Percentiles rank a stretch among this genome's conserved stretches.
phyloP scores from a whole-genome alignment of 2,329 filamentous ascomycete genomes.

The Herpotrichia juniperi region DNA sequence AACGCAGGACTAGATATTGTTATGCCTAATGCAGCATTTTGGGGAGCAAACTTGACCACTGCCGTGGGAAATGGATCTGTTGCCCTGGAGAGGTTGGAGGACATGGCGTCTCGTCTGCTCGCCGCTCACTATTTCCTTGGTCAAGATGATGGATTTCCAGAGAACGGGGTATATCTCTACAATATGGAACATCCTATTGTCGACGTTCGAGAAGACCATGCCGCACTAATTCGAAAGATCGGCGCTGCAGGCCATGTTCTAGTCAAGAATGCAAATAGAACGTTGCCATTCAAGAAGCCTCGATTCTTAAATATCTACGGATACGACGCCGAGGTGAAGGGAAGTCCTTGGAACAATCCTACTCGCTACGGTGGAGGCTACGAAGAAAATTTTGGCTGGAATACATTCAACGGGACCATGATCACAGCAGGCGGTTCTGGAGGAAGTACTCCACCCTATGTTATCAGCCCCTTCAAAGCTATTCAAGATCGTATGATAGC shows the following conservation, averaged over 20 bases:
- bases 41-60: slow-evolving; percentile 36
- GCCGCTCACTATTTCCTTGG: slow-evolving; percentile 42
- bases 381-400: slow-evolving; percentile 46
- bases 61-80: slow-evolving; percentile 20
- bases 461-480: slow-evolving; percentile 50
- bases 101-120: slow-evolving; percentile 38
- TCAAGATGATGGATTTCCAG: slow-evolving; percentile 44
- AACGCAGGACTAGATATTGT: slow-evolving; percentile 57
- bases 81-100: slow-evolving; percentile 26
- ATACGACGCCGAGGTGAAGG: slow-evolving; percentile 46
- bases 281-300: slow-evolving; percentile 56
- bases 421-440: slow-evolving; percentile 49
- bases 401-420: slow-evolving; percentile 50
- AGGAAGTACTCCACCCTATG: slow-evolving; percentile 46
- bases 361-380: slow-evolving; percentile 46
- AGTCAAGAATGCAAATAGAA: slow-evolving; percentile 61
- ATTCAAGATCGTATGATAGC: slow-evolving; percentile 38
- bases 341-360: slow-evolving; percentile 45
- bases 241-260: slow-evolving; percentile 48
- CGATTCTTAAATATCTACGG: slow-evolving; percentile 47
- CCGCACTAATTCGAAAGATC: slow-evolving; percentile 46
- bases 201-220: slow-evolving; percentile 51
- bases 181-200: slow-evolving; percentile 50
- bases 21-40: slow-evolving; percentile 43
- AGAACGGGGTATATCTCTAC: slow-evolving; percentile 28